These are phyloP conservation scores for Linum trigynum DNA, from an alignment of 345 rosid species.

Conservation along the genomic window DNA sequence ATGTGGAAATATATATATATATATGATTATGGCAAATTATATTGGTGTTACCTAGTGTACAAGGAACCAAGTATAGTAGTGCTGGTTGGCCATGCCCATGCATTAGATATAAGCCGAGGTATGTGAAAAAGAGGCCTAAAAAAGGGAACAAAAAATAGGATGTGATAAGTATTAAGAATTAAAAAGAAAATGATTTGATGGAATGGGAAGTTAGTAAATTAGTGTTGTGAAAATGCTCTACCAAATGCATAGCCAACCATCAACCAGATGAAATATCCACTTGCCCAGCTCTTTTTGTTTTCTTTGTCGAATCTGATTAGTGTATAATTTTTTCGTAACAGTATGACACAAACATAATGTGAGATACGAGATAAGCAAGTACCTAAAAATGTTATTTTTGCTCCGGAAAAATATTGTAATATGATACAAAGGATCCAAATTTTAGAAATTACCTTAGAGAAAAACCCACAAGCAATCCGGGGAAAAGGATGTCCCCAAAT, in stretches of 20 bases:
- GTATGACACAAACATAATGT: neutral
- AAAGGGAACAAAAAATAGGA: neutral
- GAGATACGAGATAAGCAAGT: neutral
- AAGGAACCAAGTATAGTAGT: constrained; percentile 89
- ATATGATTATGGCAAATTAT: no score
- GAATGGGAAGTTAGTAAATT: neutral
- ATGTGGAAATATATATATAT: no score
- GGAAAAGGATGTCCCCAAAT: constrained; percentile 94
- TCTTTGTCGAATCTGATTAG: constrained; percentile 56
- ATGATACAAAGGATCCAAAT: neutral
- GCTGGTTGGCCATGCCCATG: constrained; percentile 95
- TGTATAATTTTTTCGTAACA: neutral
- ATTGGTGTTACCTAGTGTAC: constrained; percentile 65
- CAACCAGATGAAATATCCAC: constrained; percentile 75
- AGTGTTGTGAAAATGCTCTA: constrained; percentile 7
- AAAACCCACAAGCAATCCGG: constrained; percentile 87
- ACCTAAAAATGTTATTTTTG: neutral
- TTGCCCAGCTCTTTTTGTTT: constrained; percentile 37
- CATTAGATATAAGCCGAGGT: constrained; percentile 80
- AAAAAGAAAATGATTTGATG: no score
- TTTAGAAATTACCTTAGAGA: constrained; percentile 35
- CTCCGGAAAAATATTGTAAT: neutral
- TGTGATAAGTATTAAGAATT: no score
- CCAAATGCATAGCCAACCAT: constrained; percentile 72
- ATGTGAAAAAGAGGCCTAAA: constrained; percentile 76